phyloP scores from a whole-genome alignment of 169 alveolate species.

The Cystoisospora suis region DNA sequence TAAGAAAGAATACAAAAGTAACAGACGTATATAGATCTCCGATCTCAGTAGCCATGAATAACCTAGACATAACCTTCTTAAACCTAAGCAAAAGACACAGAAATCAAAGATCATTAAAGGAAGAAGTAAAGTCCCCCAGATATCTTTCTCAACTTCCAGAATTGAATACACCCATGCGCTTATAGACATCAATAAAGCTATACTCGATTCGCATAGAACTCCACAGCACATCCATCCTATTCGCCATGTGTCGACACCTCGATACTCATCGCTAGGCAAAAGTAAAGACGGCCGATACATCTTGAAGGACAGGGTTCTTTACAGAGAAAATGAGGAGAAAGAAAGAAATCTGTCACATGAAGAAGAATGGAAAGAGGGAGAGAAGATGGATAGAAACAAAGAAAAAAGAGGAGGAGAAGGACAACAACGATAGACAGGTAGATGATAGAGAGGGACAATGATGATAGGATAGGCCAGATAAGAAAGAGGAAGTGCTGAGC shows the following conservation, averaged over 20 bases:
- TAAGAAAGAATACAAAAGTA: constrained; percentile 33
- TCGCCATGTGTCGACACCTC: constrained; percentile 20
- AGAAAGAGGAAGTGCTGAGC: background rate
- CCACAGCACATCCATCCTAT: constrained; percentile 48
- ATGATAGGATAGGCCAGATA: too few species aligned
- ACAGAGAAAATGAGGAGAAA: background rate
- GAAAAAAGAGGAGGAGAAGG: background rate
- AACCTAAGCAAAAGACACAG: background rate
- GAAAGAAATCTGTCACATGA: background rate
- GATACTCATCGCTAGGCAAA: constrained; percentile 56
- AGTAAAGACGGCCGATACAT: constrained; percentile 58
- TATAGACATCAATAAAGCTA: constrained; percentile 2
- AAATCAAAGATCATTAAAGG: constrained; percentile 28
- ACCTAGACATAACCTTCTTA: background rate
- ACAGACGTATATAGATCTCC: constrained; percentile 36
- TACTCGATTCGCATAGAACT: constrained; percentile 17
- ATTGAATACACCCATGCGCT: background rate
- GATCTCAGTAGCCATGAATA: constrained; percentile 50
- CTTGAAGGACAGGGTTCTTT: background rate
- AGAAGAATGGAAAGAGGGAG: background rate
- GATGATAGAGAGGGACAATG: background rate
- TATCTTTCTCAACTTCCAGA: background rate
- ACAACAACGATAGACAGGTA: background rate
- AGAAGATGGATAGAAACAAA: background rate
- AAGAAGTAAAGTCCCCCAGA: constrained; percentile 37